Conservation (phyloP, 2,329 filamentous ascomycete species). For the Curvularia verruculosa region DNA sequence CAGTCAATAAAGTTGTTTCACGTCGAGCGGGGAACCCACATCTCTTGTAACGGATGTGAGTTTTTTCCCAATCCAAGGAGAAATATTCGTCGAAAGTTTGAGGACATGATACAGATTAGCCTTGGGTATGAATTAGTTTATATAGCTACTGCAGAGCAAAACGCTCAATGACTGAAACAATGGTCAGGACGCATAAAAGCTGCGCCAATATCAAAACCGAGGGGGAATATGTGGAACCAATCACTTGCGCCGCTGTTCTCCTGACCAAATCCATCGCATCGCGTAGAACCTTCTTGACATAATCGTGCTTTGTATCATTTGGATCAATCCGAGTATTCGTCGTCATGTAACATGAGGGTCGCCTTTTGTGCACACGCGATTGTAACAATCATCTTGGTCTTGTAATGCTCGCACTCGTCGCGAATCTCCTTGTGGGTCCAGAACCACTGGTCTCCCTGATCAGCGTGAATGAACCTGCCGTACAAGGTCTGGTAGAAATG, state of each 20-base stretch:
- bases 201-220: too few species aligned
- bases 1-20: not conserved
- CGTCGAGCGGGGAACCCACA: not conserved
- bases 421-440: conserved; percentile 30
- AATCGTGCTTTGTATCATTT: too few species aligned
- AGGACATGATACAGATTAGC: not conserved
- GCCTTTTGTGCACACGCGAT: conserved; percentile 35
- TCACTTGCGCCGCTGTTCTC: not conserved
- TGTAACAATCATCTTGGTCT: conserved; percentile 37
- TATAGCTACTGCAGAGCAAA: too few species aligned
- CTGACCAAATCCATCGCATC: not conserved
- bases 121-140: not conserved
- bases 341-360: conserved; percentile 6
- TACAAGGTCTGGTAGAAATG: conserved; percentile 37
- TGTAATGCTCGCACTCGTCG: conserved; percentile 32
- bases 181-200: not conserved
- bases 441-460: conserved; percentile 36
- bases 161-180: not conserved
- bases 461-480: conserved; percentile 23
- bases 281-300: not conserved
- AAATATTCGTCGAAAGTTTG: not conserved
- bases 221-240: not conserved
- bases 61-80: not conserved
- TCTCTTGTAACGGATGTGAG: not conserved
- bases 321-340: conserved; percentile 28